phyloP scores from a whole-genome alignment of 2,329 filamentous ascomycete genomes.

The Cercospora zeae-maydis region DNA sequence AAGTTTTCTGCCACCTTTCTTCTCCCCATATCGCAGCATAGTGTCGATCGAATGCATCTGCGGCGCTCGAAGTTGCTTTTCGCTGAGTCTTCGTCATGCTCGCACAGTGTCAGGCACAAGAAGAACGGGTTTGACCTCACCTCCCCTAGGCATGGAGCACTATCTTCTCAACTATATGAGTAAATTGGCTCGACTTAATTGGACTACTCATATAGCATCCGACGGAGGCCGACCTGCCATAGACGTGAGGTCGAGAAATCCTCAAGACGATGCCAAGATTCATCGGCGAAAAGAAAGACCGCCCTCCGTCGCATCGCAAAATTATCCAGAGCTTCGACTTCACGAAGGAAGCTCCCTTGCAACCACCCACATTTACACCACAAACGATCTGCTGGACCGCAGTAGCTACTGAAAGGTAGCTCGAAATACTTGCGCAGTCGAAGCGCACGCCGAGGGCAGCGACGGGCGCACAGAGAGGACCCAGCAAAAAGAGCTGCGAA shows the following conservation, averaged over 20 bases:
- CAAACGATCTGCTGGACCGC: background rate
- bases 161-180: background rate
- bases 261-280: background rate
- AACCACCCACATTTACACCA: background rate
- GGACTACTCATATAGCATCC: background rate
- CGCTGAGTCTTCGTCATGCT: constrained; percentile 31
- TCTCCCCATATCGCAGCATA: constrained; percentile 31
- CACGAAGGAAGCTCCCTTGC: background rate
- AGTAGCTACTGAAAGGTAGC: background rate
- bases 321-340: constrained; percentile 6
- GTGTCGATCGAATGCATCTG: constrained; percentile 33
- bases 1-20: constrained; percentile 31
- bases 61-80: constrained; percentile 22
- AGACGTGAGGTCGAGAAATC: background rate
- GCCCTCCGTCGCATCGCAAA: constrained; percentile 2
- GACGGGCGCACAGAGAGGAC: background rate
- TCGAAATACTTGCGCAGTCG: background rate
- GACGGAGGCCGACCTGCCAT: background rate
- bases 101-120: background rate
- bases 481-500: constrained; percentile 2
- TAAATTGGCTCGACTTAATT: background rate
- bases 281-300: background rate
- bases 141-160: background rate
- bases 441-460: constrained; percentile 3
- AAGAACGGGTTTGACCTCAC: constrained; percentile 4